A percentile compares a stretch with the other conserved stretches of the same genome.
These are phyloP conservation scores for Clathrospora elynae DNA, from an alignment of 2,329 filamentous ascomycete species.

Conservation along the genomic window DNA sequence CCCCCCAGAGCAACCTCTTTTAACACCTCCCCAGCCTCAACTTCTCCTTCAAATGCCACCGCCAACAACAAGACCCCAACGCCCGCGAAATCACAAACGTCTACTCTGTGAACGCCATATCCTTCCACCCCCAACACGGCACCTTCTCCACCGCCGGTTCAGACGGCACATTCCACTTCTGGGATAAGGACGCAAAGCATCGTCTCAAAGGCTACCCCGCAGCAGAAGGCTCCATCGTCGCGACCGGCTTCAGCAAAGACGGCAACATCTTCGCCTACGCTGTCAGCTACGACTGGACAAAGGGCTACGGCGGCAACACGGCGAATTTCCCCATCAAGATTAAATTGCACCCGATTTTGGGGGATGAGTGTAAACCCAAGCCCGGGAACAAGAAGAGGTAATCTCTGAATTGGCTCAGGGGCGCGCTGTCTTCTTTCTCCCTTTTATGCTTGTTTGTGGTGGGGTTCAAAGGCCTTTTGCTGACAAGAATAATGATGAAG, in stretches of 20 bases:
- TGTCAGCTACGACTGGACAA: constrained; percentile 97
- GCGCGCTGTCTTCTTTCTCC: too few species aligned
- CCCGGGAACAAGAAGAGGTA: constrained; percentile 56
- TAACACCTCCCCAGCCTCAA: constrained; percentile 63
- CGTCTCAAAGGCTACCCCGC: constrained; percentile 67
- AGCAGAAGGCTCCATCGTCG: constrained; percentile 76
- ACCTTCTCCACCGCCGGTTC: constrained; percentile 97
- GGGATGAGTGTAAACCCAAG: constrained; percentile 58
- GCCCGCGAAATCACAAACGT: constrained; percentile 77
- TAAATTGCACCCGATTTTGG: constrained; percentile 55
- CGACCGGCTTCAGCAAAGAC: constrained; percentile 87
- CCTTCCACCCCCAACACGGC: constrained; percentile 93
- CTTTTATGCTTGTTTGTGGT: too few species aligned
- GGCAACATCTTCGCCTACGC: constrained; percentile 70
- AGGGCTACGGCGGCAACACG: constrained; percentile 87
- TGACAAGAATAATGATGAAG: too few species aligned
- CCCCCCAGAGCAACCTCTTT: neutral
- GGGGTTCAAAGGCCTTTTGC: too few species aligned
- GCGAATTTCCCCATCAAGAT: constrained; percentile 59
- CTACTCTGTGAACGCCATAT: constrained; percentile 95
- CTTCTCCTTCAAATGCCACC: constrained; percentile 99
- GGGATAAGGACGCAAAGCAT: constrained; percentile 70
- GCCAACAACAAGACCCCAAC: constrained; percentile 74
- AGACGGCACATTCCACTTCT: constrained; percentile 96
- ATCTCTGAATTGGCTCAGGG: neutral